Conservation (phyloP, 1,284 basidiomycete species). For the Fistulinella cinereoalba region DNA sequence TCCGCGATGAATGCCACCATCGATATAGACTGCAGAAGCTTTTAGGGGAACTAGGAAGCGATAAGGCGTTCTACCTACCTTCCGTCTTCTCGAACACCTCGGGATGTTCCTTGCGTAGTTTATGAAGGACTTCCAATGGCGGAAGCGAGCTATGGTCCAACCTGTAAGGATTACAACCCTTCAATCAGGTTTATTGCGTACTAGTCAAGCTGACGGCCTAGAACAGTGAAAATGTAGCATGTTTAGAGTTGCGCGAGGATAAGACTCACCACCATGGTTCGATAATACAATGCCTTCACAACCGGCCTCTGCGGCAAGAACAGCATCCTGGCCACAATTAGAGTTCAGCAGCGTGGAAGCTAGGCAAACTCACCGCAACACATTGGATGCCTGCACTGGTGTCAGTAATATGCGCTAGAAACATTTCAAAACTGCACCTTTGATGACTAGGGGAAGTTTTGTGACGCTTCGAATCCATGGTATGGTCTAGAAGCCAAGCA, state of each 20-base stretch:
- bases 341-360: neutral
- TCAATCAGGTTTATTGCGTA: slow-evolving; percentile 35
- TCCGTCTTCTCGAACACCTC: slow-evolving; percentile 72
- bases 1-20: slow-evolving; percentile 84
- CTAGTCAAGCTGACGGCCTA: slow-evolving; percentile 82
- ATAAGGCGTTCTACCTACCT: slow-evolving; percentile 39
- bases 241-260: slow-evolving; percentile 1
- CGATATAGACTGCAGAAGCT: slow-evolving; percentile 67
- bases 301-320: slow-evolving; percentile 85
- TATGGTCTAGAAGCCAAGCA: slow-evolving; percentile 50
- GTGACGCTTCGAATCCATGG: slow-evolving; percentile 77
- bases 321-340: slow-evolving; percentile 59
- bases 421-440: slow-evolving; percentile 47
- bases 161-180: neutral
- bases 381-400: slow-evolving; percentile 60
- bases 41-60: neutral
- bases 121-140: slow-evolving; percentile 74
- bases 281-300: slow-evolving; percentile 86
- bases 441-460: slow-evolving; percentile 80
- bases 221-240: slow-evolving; percentile 3
- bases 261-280: slow-evolving; percentile 80
- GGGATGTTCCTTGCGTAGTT: slow-evolving; percentile 67
- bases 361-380: slow-evolving; percentile 51
- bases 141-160: slow-evolving; percentile 53
- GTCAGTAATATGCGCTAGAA: slow-evolving; percentile 9